phyloP scores from a whole-genome alignment of 2,329 filamentous ascomycete genomes.

The Blastomyces percursus region DNA sequence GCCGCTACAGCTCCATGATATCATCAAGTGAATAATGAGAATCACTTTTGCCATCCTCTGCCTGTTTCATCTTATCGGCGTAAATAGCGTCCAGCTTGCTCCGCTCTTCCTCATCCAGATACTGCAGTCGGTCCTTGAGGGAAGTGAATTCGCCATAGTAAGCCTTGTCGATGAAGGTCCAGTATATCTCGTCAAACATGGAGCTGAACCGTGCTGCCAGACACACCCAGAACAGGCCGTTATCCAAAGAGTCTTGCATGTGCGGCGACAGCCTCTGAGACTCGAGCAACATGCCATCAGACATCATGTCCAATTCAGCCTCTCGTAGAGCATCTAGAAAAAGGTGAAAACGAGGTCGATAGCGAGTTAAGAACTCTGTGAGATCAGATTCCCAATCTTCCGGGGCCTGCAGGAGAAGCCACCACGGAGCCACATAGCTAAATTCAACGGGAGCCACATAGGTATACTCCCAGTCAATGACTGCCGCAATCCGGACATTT shows the following conservation, averaged over 20 bases:
- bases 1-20: slow-evolving; percentile 10
- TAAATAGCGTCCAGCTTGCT: slow-evolving; percentile 4
- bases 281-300: slow-evolving; percentile 9
- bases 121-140: slow-evolving; percentile 14
- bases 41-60: slow-evolving; percentile 10
- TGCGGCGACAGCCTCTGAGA: slow-evolving; percentile 15
- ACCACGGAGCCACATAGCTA: slow-evolving; percentile 17
- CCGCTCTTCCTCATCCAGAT: slow-evolving; percentile 13
- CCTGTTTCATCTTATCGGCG: slow-evolving; percentile 11
- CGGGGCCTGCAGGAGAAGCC: slow-evolving; percentile 17
- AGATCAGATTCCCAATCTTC: slow-evolving; percentile 17
- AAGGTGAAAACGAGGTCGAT: slow-evolving; percentile 17
- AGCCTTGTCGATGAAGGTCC: slow-evolving; percentile 15
- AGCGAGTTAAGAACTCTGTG: slow-evolving; percentile 18
- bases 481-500: slow-evolving; percentile 14
- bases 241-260: slow-evolving; percentile 20
- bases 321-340: slow-evolving; percentile 18
- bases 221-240: slow-evolving; percentile 20
- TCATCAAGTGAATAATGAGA: slow-evolving; percentile 11
- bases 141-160: slow-evolving; percentile 17
- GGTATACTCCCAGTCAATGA: slow-evolving; percentile 24
- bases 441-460: slow-evolving; percentile 17
- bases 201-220: slow-evolving; percentile 19
- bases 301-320: slow-evolving; percentile 14
- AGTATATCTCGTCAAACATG: slow-evolving; percentile 22